Conservation (phyloP, 352 stramenopile species). For the Pythium guiyangense region DNA sequence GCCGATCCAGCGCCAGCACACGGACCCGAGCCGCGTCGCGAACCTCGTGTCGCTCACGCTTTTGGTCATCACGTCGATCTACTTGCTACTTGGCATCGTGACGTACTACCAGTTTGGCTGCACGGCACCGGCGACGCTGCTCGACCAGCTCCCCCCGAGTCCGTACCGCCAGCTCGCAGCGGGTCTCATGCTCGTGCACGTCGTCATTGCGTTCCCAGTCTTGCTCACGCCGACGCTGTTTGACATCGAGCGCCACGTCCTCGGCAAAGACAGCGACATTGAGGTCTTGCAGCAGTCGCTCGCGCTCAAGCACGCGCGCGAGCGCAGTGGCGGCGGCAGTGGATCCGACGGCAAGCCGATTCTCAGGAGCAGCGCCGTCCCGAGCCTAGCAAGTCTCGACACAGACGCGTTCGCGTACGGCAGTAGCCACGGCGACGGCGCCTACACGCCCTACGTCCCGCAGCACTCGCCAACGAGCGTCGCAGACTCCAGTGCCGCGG, state of each 20-base stretch:
- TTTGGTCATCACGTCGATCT: slow-evolving; percentile 67
- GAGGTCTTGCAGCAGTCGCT: slow-evolving; percentile 49
- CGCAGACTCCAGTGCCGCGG: not conserved
- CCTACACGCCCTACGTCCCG: slow-evolving; percentile 27
- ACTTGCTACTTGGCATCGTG: slow-evolving; percentile 58
- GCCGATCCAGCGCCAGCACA: slow-evolving; percentile 56
- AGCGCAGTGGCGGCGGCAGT: slow-evolving; percentile 7
- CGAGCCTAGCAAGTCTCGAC: slow-evolving; percentile 31
- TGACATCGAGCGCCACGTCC: slow-evolving; percentile 52
- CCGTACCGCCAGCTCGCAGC: slow-evolving; percentile 29
- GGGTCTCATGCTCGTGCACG: slow-evolving; percentile 46
- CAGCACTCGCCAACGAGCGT: slow-evolving; percentile 18
- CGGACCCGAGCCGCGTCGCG: slow-evolving; percentile 35
- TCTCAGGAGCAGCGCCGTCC: slow-evolving; percentile 15
- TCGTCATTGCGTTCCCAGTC: slow-evolving; percentile 61
- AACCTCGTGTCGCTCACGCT: slow-evolving; percentile 64
- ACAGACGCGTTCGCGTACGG: slow-evolving; percentile 48
- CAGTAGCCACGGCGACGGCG: slow-evolving; percentile 14
- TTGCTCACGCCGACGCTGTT: slow-evolving; percentile 61
- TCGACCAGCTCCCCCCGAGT: slow-evolving; percentile 45
- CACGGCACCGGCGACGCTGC: slow-evolving; percentile 47
- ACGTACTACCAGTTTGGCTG: slow-evolving; percentile 75
- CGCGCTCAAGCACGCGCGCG: slow-evolving; percentile 25
- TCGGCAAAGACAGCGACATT: slow-evolving; percentile 57
- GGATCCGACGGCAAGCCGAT: slow-evolving; percentile 33